Evolutionary conservation across 148 eudicot species (phyloP), one percentile per base, ranked within the genome.

Genomic region (Tetragonia tetragonoides): DNA sequence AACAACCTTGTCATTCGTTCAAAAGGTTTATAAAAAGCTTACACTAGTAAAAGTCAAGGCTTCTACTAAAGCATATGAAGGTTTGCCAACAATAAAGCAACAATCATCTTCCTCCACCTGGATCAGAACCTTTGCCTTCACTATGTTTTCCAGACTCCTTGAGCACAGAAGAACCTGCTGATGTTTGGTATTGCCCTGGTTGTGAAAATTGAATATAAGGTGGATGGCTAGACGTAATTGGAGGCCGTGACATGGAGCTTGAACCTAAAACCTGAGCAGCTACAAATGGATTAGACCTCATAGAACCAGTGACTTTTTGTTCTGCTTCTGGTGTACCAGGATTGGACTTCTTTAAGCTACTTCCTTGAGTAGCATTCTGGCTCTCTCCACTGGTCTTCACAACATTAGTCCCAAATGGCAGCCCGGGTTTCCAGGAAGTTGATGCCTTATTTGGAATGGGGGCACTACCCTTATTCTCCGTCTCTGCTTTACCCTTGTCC

Each of bases 351-450:
- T 84, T 89, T 72, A 85, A 80, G 17, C 83, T 87, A 84, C 87
- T 86, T 60, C 87, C 87, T 67, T 88, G 86, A 41, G 57, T 70
- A 12, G 61, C 76, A 77, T 20, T 81, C 69, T 78, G 82, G 68
- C 61, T 83, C 73, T 87, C 90, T 62, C 82, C 75, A 18, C 68
- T 60, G 28, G 42, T 75, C 75, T 68, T 82, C 14, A 23, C 64
- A 70, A 68, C 54, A 61, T 63, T 79, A 79, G 23, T 69, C 77
- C 84, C 89, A 78, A 73, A 82, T 1, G 89, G 77, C 66, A 54
- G 74, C 74, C 85, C 86, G 34, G 84, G 38, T 75, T 76, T 85
- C 92, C 88, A 87, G 61, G 85, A 83, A 47, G 78, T 62, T 59
- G 84, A 74, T 67, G 78, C 38, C 64, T 71, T 81, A 34, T 77